Conservation (phyloP, 257 asterid genomes). For the Ilex asprella region DNA sequence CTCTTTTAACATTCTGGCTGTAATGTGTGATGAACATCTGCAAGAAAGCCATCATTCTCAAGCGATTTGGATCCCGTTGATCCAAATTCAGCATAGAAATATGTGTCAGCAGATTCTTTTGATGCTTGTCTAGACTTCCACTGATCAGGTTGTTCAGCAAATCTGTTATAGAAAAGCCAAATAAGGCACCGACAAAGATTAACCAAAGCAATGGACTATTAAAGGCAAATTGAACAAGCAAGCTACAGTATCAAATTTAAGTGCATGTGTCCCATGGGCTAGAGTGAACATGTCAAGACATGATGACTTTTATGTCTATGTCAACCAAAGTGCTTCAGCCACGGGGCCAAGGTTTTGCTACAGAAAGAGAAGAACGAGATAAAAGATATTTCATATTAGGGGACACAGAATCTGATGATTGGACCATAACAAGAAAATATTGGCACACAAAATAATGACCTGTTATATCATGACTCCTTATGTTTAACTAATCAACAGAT, state of each 20-base stretch:
- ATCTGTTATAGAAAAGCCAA: slow-evolving; percentile 34
- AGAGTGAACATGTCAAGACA: too few species aligned
- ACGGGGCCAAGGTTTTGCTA: too few species aligned
- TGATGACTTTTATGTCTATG: too few species aligned
- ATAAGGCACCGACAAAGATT: neutral
- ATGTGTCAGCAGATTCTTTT: slow-evolving; percentile 56
- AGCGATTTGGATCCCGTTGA: slow-evolving; percentile 45
- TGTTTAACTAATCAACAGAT: too few species aligned
- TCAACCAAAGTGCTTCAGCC: too few species aligned
- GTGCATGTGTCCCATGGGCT: too few species aligned
- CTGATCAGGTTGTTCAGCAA: slow-evolving; percentile 60
- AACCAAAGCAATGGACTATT: neutral
- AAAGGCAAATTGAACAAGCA: neutral
- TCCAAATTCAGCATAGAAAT: slow-evolving; percentile 70
- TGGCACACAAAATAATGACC: too few species aligned
- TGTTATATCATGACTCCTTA: too few species aligned
- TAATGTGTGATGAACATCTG: slow-evolving; percentile 38
- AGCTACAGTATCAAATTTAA: neutral
- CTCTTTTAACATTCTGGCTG: slow-evolving; percentile 59
- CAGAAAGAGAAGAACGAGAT: too few species aligned
- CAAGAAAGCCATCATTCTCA: slow-evolving; percentile 48
- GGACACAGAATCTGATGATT: too few species aligned
- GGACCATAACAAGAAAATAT: too few species aligned
- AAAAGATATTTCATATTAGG: too few species aligned
- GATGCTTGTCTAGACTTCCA: slow-evolving; percentile 84